Evolutionary conservation across 306 rosid species (phyloP), one percentile per base, ranked within the genome.

Genomic region (Alnus rubra): DNA sequence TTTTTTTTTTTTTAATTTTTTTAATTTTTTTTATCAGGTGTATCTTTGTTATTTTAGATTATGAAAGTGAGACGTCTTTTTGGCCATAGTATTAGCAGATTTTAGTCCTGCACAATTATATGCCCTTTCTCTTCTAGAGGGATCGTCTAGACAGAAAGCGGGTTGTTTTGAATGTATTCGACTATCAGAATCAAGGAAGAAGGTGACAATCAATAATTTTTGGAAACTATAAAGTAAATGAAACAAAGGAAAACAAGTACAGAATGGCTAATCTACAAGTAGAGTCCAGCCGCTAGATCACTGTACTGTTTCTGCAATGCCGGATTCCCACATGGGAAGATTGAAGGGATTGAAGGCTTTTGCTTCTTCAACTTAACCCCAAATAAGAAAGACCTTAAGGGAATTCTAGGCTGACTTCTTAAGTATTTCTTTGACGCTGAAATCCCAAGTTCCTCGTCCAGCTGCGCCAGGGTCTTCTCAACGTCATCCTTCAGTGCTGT

Each of bases 341-440:
- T 4, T 42, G 45, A 42, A 42, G 45, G 45, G 55, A 83, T 59
- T 1, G 97, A 88, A 76, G 88, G 91, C 80, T 54, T 88, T 69
- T 87, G 91, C 82, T 78, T 91, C 90, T 76, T 95, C 65, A 88
- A 74, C 93, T 89, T 96, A 5, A 83, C 85, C 69, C 99, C 99
- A 30, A 96, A 96, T 84, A 96, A 80, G 88, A 96, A 93, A 18
- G 98, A 91, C 87, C 86, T 80, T 73, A 93, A 81, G 0, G 99
- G 98, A 67, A 91, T 76, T 75, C 90, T 85, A 74, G 82, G 42
- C 33, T 90, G 77, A 58, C 72, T 79, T 2, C 80, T n/a, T 0
- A 90, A 77, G 2, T 79, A 84, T 87, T 86, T 90, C 60, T 49
- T 60, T 52, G 15, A 2, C 70, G 55, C 5, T 69, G 64, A 37